These are phyloP conservation scores for Linderina pennispora DNA, from an alignment of 192 early-diverging fungal genomes.

Conservation along the genomic window DNA sequence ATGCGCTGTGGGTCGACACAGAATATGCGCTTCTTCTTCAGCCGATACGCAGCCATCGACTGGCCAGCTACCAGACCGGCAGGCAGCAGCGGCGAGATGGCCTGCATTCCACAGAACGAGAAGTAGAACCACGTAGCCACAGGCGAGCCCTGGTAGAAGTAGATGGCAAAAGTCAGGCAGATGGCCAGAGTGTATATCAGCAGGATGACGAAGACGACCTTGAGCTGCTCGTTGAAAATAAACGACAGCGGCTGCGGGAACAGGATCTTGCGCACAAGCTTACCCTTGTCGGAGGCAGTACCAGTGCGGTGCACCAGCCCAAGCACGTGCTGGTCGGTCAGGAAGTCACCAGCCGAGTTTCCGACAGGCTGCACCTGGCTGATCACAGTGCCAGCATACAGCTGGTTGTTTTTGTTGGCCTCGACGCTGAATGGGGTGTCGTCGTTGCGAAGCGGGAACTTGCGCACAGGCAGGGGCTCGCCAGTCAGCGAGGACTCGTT, in stretches of 20 bases:
- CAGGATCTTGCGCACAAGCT: slow-evolving; percentile 54
- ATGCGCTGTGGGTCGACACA: slow-evolving; percentile 56
- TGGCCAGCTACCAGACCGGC: slow-evolving; percentile 56
- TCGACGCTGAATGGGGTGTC: slow-evolving; percentile 26
- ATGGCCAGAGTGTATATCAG: slow-evolving; percentile 50
- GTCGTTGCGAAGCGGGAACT: slow-evolving; percentile 58
- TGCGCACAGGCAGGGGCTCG: slow-evolving; percentile 70
- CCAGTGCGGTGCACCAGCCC: slow-evolving; percentile 26
- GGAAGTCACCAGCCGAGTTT: slow-evolving; percentile 15
- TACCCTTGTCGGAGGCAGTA: slow-evolving; percentile 52
- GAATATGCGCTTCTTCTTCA: slow-evolving; percentile 48
- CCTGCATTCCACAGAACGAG: slow-evolving; percentile 54
- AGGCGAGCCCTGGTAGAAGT: slow-evolving; percentile 39
- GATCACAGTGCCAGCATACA: slow-evolving; percentile 60
- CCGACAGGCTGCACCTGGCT: slow-evolving; percentile 39
- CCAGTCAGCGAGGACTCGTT: slow-evolving; percentile 68
- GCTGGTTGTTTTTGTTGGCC: slow-evolving; percentile 51
- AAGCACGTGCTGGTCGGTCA: slow-evolving; percentile 30
- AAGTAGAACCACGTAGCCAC: slow-evolving; percentile 56
- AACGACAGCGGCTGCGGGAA: slow-evolving; percentile 53
- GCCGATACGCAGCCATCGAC: slow-evolving; percentile 46
- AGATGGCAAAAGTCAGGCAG: slow-evolving; percentile 22
- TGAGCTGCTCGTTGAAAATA: slow-evolving; percentile 58
- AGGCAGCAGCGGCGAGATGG: slow-evolving; percentile 51
- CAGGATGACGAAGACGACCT: slow-evolving; percentile 49